Evolutionary conservation across 805 yeast species (phyloP).

Genomic region (Nakazawaea anatomiae): DNA sequence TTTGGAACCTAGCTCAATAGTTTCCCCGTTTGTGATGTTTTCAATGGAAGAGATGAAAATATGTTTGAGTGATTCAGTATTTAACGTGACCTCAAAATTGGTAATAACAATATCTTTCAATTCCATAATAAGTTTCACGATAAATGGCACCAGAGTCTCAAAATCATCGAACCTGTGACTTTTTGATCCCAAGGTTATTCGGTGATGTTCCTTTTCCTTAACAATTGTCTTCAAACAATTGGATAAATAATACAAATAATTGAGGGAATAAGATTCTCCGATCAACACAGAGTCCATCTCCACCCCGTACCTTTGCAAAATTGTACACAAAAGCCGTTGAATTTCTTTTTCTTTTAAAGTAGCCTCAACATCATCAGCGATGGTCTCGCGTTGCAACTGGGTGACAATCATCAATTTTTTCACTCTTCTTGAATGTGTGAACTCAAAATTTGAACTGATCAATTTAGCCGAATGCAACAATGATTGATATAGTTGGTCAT

Average conservation of each 20-base stretch:
- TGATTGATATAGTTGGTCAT: background rate
- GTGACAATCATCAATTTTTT: slow-evolving; percentile 1
- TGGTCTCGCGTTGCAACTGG: background rate
- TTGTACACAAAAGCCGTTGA: background rate
- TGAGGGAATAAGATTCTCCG: background rate
- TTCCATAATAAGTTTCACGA: background rate
- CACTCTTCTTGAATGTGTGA: background rate
- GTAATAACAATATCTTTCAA: background rate
- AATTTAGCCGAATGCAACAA: background rate
- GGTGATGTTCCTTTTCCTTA: background rate
- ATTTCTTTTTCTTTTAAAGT: background rate
- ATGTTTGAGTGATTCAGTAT: background rate
- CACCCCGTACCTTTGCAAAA: background rate
- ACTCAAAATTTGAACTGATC: background rate
- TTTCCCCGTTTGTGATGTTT: slow-evolving; percentile 1
- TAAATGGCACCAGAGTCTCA: background rate
- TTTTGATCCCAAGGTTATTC: background rate
- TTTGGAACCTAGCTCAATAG: background rate
- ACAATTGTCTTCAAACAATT: slow-evolving; percentile 2
- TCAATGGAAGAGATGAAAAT: background rate
- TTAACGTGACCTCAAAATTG: background rate
- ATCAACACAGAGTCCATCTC: background rate
- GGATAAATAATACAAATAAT: slow-evolving; percentile 1
- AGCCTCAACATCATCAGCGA: background rate
- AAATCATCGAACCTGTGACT: background rate